Evolutionary conservation across 352 stramenopile genomes (phyloP), one percentile per base, ranked within the genome.

Genomic region (Pythium apleroticum): DNA sequence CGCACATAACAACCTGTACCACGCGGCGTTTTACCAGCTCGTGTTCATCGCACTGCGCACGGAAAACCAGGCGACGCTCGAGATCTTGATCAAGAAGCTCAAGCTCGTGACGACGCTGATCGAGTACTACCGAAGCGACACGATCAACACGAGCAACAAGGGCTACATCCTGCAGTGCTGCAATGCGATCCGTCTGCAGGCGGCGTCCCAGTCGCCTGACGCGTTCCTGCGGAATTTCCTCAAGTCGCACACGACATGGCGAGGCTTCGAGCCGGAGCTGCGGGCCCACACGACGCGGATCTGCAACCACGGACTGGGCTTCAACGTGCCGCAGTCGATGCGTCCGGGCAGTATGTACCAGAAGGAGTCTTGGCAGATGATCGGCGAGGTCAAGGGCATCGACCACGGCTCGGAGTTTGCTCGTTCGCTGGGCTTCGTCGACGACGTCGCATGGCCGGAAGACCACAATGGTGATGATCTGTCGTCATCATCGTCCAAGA

Each of bases 1-100:
- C 71, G 81, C 86, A 31, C 86, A 97, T 81, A 97, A 94, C 70
- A 97, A 97, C 63, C 39, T 97, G 61, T 97, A 97, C 60, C 89
- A 97, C 61, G 82, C 81, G 28, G 76, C 87, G 24, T 97, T 97
- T 53, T 96, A 96, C 70, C 88, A 95, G 65, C 76, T 97, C 27
- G 76, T 97, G 27, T 94, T 96, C 66, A 88, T 95, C 68, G 84
- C 85, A 15, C 66, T 97, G 55, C 86, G 86, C 53, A 91, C 85
- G 22, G 89, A 97, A 58, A 89, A 96, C 57, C 80, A 93, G 22
- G 69, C 76, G 48, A 77, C 86, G 11, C 69, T 97, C 41, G 79
- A 93, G 63, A 84, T 95, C 27, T 71, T 95, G 24, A 75, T 97
- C 35, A 96, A 95, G 73, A 95, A 96, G 61, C 78, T 90, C 27